Conservation (phyloP, 2,329 filamentous ascomycete species). For the Eutypa lata region DNA sequence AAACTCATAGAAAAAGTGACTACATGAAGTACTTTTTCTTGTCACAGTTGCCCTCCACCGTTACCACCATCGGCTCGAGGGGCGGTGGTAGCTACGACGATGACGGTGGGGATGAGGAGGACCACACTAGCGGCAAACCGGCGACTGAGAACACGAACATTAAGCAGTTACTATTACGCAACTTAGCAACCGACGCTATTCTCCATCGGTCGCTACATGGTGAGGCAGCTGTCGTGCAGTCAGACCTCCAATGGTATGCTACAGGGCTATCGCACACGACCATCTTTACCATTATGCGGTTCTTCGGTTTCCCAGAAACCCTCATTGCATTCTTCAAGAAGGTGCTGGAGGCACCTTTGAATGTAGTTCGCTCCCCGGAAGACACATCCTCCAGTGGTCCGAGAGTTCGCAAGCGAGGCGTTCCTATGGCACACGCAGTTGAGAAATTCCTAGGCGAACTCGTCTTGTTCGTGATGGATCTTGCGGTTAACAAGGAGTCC, state of each 20-base stretch:
- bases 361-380: conserved; percentile 34
- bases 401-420: conserved; percentile 38
- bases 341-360: conserved; percentile 43
- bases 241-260: conserved; percentile 40
- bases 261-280: conserved; percentile 42
- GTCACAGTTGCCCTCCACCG: conserved; percentile 27
- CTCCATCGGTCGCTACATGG: conserved; percentile 22
- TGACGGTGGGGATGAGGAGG: conserved; percentile 21
- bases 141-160: conserved; percentile 27
- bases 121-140: conserved; percentile 15
- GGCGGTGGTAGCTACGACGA: conserved; percentile 19
- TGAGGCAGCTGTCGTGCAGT: conserved; percentile 35
- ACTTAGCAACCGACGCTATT: conserved; percentile 35
- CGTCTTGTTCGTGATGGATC: conserved; percentile 45
- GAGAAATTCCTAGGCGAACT: conserved; percentile 45
- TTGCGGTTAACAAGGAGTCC: conserved; percentile 40
- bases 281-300: conserved; percentile 38
- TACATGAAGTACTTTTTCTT: conserved; percentile 32
- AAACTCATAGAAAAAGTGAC: conserved; percentile 12
- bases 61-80: conserved; percentile 19
- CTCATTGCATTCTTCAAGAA: conserved; percentile 43
- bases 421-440: conserved; percentile 42
- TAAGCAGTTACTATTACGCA: conserved; percentile 36
- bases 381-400: conserved; percentile 25
- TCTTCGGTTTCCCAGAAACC: conserved; percentile 39